Percentiles rank a stretch among this genome's conserved stretches.
Conservation (phyloP, 116 monocot species). For the Posidonia oceanica region DNA sequence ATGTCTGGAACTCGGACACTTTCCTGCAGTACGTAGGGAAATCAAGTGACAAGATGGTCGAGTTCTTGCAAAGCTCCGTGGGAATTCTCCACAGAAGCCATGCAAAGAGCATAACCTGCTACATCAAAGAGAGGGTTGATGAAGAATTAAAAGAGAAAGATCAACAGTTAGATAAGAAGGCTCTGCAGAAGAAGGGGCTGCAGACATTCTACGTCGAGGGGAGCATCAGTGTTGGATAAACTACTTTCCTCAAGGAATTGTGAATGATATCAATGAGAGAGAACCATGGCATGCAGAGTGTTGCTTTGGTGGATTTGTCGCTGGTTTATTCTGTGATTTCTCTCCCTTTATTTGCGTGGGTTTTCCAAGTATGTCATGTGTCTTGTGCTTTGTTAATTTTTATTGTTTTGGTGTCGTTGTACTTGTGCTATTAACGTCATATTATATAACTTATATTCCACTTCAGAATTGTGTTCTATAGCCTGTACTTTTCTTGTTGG, state of each 20-base stretch:
- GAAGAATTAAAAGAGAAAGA: conserved; percentile 52
- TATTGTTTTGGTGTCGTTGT: too few species aligned
- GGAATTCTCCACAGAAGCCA: conserved; percentile 91
- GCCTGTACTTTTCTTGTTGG: too few species aligned
- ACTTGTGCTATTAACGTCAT: too few species aligned
- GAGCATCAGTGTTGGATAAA: conserved; percentile 88
- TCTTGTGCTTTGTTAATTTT: too few species aligned
- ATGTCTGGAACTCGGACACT: too few species aligned
- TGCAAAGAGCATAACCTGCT: conserved; percentile 88
- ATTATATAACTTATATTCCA: too few species aligned
- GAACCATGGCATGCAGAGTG: too few species aligned
- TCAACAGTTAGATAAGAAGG: conserved; percentile 16
- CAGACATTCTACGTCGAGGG: conserved; percentile 84
- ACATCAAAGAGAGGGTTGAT: conserved; percentile 88
- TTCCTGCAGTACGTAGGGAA: conserved; percentile 63
- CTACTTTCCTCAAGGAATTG: conserved; percentile 69
- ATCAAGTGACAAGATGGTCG: conserved; percentile 75
- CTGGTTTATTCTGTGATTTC: too few species aligned
- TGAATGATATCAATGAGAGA: conserved; percentile 72
- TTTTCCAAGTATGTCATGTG: too few species aligned
- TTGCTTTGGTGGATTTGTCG: too few species aligned
- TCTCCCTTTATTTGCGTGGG: too few species aligned
- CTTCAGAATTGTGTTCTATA: too few species aligned
- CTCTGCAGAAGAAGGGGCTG: conserved; percentile 49
- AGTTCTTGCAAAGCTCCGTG: conserved; percentile 64